Evolutionary conservation across 192 early-diverging fungal genomes (phyloP).

Genomic region (Chytriomyces sp.): DNA sequence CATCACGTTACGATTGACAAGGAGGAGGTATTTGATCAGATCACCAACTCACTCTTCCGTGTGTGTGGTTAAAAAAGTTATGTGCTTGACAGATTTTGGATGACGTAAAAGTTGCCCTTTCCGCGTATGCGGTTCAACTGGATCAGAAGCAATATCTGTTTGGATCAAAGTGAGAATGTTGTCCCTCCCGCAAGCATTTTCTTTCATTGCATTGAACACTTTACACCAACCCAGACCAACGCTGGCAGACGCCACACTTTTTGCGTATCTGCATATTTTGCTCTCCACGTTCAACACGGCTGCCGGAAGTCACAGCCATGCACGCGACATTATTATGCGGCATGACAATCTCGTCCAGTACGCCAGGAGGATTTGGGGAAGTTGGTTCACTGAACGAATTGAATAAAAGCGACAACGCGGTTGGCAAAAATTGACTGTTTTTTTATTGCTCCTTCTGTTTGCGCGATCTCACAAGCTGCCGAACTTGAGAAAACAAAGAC

Average conservation of each 20-base stretch:
- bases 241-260: conserved; percentile 59
- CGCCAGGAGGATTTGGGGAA: conserved; percentile 13
- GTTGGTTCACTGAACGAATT: conserved; percentile 11
- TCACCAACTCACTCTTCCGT: background rate
- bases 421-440: background rate
- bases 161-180: conserved; percentile 57
- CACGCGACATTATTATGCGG: conserved; percentile 51
- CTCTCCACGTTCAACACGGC: conserved; percentile 48
- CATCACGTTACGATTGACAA: conserved; percentile 36
- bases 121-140: conserved; percentile 56
- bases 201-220: background rate
- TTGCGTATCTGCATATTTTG: conserved; percentile 65
- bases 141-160: conserved; percentile 58
- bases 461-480: conserved; percentile 5
- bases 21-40: conserved; percentile 33
- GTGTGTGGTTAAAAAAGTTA: background rate
- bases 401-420: background rate
- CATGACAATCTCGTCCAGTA: conserved; percentile 61
- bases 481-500: conserved; percentile 20
- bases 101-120: conserved; percentile 58
- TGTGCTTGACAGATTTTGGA: conserved; percentile 53
- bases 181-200: background rate
- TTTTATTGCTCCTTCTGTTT: background rate
- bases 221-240: conserved; percentile 40
- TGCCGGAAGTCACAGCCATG: conserved; percentile 37